Evolutionary conservation across 805 yeast genomes (phyloP).

Genomic region (Metschnikowia kunwiensis): DNA sequence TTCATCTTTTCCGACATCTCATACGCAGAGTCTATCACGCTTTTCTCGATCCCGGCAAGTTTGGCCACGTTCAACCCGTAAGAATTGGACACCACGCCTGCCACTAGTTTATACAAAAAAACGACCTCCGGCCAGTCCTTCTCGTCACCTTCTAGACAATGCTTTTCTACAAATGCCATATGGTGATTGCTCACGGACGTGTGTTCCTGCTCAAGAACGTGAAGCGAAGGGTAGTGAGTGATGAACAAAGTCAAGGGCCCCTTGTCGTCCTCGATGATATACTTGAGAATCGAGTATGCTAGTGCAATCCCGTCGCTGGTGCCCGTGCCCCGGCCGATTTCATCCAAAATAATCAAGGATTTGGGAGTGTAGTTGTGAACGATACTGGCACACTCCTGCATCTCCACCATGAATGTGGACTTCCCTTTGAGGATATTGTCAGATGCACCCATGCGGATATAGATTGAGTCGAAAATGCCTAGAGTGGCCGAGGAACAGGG

Average conservation of each 20-base stretch:
- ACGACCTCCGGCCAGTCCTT: slow-evolving; percentile 35
- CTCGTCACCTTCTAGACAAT: slow-evolving; percentile 23
- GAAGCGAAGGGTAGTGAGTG: slow-evolving; percentile 76
- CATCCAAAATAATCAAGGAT: slow-evolving; percentile 68
- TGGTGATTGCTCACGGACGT: slow-evolving; percentile 56
- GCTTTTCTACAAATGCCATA: slow-evolving; percentile 59
- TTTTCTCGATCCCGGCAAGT: slow-evolving; percentile 58
- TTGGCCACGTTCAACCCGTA: slow-evolving; percentile 86
- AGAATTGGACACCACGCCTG: slow-evolving; percentile 50
- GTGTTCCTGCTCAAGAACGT: slow-evolving; percentile 44
- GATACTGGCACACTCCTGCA: slow-evolving; percentile 62
- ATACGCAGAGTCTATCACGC: slow-evolving; percentile 46
- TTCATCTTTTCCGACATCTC: slow-evolving; percentile 33
- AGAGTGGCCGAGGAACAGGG: slow-evolving; percentile 62
- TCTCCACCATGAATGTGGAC: slow-evolving; percentile 81
- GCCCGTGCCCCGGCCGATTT: slow-evolving; percentile 79
- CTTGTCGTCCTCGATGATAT: slow-evolving; percentile 40
- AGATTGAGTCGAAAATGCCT: slow-evolving; percentile 72
- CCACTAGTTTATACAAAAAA: slow-evolving; percentile 36
- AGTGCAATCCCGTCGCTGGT: slow-evolving; percentile 75
- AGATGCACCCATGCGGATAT: slow-evolving; percentile 82
- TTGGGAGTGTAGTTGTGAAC: slow-evolving; percentile 49
- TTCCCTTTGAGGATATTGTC: slow-evolving; percentile 74
- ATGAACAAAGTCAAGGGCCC: slow-evolving; percentile 68
- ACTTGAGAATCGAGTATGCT: slow-evolving; percentile 67